A percentile compares a stretch with the other conserved stretches of the same genome.
Evolutionary conservation across 75 land plant species (phyloP).

Genomic region (Isoetes taiwanensis): DNA sequence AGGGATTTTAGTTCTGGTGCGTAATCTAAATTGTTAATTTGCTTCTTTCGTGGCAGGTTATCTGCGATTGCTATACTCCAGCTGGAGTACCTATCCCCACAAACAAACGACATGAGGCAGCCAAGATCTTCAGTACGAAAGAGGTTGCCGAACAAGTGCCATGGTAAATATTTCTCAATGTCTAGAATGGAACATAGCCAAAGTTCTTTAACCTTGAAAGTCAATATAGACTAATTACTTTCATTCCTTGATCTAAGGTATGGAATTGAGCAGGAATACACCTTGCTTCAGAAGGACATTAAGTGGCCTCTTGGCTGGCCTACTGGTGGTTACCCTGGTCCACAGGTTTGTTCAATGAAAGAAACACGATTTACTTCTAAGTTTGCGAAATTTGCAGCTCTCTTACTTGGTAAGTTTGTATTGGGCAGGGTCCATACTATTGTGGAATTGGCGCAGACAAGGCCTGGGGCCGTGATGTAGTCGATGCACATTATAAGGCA

Average conservation of each 20-base stretch:
- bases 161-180: constrained; percentile 29
- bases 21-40: no score
- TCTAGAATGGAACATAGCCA: background rate
- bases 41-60: no score
- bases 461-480: constrained; percentile 60
- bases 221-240: background rate
- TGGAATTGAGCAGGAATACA: constrained; percentile 98
- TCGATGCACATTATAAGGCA: constrained; percentile 82
- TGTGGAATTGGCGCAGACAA: constrained; percentile 94
- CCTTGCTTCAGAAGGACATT: constrained; percentile 75
- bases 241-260: constrained; percentile 33
- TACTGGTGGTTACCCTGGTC: constrained; percentile 85
- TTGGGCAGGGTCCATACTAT: constrained; percentile 12
- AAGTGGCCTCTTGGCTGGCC: constrained; percentile 99
- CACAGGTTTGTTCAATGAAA: constrained; percentile 44
- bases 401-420: background rate
- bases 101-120: constrained; percentile 80
- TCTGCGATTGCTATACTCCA: constrained; percentile 83
- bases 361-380: background rate
- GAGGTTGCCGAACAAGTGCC: constrained; percentile 63
- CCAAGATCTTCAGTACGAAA: constrained; percentile 53
- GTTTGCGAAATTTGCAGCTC: background rate
- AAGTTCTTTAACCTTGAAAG: background rate
- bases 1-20: no score
- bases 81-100: constrained; percentile 85